Base-by-base conservation (phyloP, 371 early-diverging fungal genomes). In the Actinomucor elegans region DNA sequence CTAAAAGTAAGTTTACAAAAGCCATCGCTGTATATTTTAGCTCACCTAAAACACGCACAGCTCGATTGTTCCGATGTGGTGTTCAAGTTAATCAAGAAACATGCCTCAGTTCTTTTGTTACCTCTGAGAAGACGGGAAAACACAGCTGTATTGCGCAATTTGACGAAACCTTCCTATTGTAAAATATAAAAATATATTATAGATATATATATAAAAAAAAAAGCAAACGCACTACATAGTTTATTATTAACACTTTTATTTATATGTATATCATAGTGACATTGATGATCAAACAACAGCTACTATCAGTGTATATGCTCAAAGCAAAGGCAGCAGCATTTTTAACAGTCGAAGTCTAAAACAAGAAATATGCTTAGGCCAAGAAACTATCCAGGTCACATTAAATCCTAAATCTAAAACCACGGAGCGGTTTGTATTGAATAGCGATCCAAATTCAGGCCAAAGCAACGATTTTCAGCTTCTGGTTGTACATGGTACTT, bases 161-260 rank as follows among this genome's bases (percentile, higher is more conserved):
- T 49, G 69, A 69, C 42, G 69, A 69, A 41, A 65, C 66, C 12
- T 69, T 69, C 43, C 21, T 69, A 57, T 65, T 69, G 69, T 43
- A 65, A n/a, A n/a, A n/a, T n/a, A n/a, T n/a, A n/a, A n/a, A n/a
- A 62, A 47, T 56, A 36, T 52, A n/a, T n/a, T n/a, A n/a, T n/a
- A n/a, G n/a, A n/a, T n/a, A n/a, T n/a, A 28, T 26, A 17, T 12
- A 10, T 12, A 24, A 20, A 44, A 1, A 43, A 3, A 18, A 4
- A 28, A 9, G 34, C 26, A 5, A 34, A 34, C 24, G 21, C 3
- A 1, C 23, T 21, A 0, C n/a, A n/a, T 31, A 21, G 14, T 4
- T 5, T 4, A n/a, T 6, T n/a, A 35, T 27, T 3, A 27, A 21
- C 18, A 2, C 12, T 5, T 21, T 46, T 33, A 21, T 28, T n/a